phyloP scores from a whole-genome alignment of 352 stramenopile species.

The Phytophthora citricola region DNA sequence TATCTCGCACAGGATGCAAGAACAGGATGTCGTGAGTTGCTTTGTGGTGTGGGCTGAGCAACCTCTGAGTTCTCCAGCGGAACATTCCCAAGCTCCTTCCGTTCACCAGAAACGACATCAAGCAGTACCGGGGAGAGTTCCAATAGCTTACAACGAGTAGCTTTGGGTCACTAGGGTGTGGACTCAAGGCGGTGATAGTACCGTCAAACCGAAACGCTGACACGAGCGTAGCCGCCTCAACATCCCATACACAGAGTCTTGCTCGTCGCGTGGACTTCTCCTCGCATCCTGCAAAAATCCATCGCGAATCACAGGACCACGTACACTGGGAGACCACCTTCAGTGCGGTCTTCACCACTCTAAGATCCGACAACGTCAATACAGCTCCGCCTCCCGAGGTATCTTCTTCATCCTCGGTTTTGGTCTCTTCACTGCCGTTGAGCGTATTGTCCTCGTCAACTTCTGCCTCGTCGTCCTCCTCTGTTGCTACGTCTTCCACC shows the following conservation, averaged over 20 bases:
- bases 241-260: conserved; percentile 74
- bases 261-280: conserved; percentile 66
- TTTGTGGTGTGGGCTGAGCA: conserved; percentile 49
- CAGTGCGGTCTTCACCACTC: conserved; percentile 54
- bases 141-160: conserved; percentile 66
- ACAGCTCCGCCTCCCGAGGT: conserved; percentile 6
- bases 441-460: conserved; percentile 33
- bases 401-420: conserved; percentile 26
- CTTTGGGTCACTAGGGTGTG: conserved; percentile 61
- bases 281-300: conserved; percentile 72
- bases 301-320: conserved; percentile 72
- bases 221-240: conserved; percentile 59
- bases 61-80: conserved; percentile 62
- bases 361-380: conserved; percentile 58
- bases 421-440: conserved; percentile 27
- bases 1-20: conserved; percentile 63
- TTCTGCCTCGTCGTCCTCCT: conserved; percentile 38
- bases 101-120: conserved; percentile 49
- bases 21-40: conserved; percentile 61
- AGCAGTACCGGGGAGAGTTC: conserved; percentile 65
- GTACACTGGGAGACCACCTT: conserved; percentile 71
- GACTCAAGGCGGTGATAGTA: conserved; percentile 59
- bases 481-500: conserved; percentile 38
- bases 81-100: conserved; percentile 36
- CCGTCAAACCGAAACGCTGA: conserved; percentile 67